Evolutionary conservation across 1,284 basidiomycete genomes (phyloP).

Genomic region (Thecaphora thlaspeos): DNA sequence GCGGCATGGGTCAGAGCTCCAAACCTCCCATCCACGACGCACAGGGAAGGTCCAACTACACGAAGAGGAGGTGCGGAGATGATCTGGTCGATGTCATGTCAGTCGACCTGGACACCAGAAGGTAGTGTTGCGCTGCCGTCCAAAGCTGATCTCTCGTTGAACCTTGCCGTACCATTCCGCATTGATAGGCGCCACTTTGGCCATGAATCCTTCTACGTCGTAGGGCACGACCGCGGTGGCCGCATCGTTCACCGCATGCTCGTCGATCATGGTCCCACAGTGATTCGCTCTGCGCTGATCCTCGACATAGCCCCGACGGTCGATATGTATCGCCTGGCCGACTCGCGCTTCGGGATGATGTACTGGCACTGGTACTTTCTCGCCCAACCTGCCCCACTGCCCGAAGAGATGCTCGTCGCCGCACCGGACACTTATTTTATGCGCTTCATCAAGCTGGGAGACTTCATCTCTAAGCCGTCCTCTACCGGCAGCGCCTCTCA

Average conservation of each 20-base stretch:
- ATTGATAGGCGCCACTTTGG: constrained; percentile 51
- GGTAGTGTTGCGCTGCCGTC: too few species aligned
- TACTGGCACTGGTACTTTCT: constrained; percentile 60
- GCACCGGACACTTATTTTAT: too few species aligned
- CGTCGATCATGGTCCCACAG: constrained; percentile 50
- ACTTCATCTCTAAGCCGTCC: too few species aligned
- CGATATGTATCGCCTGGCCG: constrained; percentile 57
- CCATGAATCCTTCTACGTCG: constrained; percentile 48
- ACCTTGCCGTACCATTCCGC: too few species aligned
- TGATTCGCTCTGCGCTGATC: constrained; percentile 6
- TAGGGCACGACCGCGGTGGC: constrained; percentile 60
- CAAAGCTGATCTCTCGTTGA: too few species aligned
- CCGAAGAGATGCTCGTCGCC: constrained; percentile 58
- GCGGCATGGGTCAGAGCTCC: constrained; percentile 48
- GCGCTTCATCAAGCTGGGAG: too few species aligned
- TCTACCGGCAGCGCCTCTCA: too few species aligned
- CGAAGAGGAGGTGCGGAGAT: constrained; percentile 58
- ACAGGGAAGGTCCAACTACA: constrained; percentile 38
- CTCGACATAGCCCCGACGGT: constrained; percentile 14
- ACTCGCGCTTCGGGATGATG: constrained; percentile 51
- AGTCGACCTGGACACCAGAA: too few species aligned
- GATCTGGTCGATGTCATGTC: constrained; percentile 59
- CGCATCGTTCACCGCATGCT: constrained; percentile 59
- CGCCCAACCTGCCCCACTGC: constrained; percentile 53
- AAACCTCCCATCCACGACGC: constrained; percentile 33